Conservation (phyloP, 1,139 yeast species). For the Pichia sp. region DNA sequence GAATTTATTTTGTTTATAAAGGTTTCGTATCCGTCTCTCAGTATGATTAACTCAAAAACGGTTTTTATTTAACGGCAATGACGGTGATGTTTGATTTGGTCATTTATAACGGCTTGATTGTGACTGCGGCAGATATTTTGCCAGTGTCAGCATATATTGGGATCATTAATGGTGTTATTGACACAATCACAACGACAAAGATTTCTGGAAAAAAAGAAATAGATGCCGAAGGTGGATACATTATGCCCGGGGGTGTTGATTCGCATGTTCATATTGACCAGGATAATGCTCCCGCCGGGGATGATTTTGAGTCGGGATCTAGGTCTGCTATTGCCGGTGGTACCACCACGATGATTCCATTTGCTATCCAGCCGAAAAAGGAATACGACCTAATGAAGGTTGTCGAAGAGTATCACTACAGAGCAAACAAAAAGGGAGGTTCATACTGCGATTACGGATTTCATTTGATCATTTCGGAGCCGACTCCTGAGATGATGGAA, state of each 20-base stretch:
- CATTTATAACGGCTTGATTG: constrained; percentile 28
- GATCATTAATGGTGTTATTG: constrained; percentile 31
- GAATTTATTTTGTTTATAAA: background rate
- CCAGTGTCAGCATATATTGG: constrained; percentile 31
- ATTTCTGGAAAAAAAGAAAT: constrained; percentile 27
- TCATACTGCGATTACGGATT: constrained; percentile 35
- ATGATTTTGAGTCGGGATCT: constrained; percentile 53
- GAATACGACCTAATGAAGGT: constrained; percentile 22
- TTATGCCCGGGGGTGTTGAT: constrained; percentile 43
- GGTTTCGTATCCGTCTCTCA: no score
- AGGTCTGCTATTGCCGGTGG: constrained; percentile 53
- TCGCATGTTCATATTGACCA: constrained; percentile 49
- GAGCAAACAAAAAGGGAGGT: constrained; percentile 8
- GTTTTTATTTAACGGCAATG: background rate
- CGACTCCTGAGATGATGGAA: constrained; percentile 24
- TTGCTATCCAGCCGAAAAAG: constrained; percentile 34
- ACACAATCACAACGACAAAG: constrained; percentile 30
- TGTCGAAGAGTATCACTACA: constrained; percentile 25
- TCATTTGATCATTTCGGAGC: constrained; percentile 32
- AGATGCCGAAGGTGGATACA: constrained; percentile 37
- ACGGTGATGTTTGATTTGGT: constrained; percentile 22
- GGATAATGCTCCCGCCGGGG: constrained; percentile 22
- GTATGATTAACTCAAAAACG: background rate
- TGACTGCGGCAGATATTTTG: constrained; percentile 32
- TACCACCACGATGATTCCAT: constrained; percentile 36